Conservation (phyloP, 495 filamentous ascomycete genomes). For the Aspergillus olivimuriae region DNA sequence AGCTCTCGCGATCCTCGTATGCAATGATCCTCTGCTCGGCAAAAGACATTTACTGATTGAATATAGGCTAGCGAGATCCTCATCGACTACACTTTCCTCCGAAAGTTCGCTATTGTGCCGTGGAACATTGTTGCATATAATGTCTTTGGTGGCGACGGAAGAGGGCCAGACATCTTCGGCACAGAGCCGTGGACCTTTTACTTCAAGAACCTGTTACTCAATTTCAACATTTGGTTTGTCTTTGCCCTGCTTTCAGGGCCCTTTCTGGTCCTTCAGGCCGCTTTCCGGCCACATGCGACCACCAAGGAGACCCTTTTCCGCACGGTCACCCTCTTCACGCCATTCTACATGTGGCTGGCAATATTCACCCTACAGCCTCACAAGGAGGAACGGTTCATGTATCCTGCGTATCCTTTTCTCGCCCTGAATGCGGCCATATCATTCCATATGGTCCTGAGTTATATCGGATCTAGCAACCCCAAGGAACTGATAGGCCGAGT, state of each 20-base stretch:
- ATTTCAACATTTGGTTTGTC: conserved; percentile 92
- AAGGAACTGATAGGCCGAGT: conserved; percentile 59
- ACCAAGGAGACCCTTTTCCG: conserved; percentile 50
- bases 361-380: conserved; percentile 92
- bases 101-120: conserved; percentile 67
- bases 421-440: conserved; percentile 88
- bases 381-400: conserved; percentile 99
- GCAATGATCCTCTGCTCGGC: conserved; percentile 17
- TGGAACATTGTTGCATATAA: conserved; percentile 97
- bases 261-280: conserved; percentile 44
- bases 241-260: conserved; percentile 73
- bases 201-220: conserved; percentile 80
- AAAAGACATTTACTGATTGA: conserved; percentile 16
- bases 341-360: conserved; percentile 90
- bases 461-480: conserved; percentile 62
- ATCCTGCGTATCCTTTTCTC: conserved; percentile 86
- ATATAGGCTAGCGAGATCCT: conserved; percentile 49
- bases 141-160: conserved; percentile 68
- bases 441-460: conserved; percentile 67
- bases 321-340: conserved; percentile 66
- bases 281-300: conserved; percentile 32
- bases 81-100: conserved; percentile 78
- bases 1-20: conserved; percentile 63
- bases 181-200: conserved; percentile 98
- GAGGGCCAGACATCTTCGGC: conserved; percentile 89